phyloP scores from a whole-genome alignment of 495 filamentous ascomycete species.

The Diplogelasinospora grovesii region DNA sequence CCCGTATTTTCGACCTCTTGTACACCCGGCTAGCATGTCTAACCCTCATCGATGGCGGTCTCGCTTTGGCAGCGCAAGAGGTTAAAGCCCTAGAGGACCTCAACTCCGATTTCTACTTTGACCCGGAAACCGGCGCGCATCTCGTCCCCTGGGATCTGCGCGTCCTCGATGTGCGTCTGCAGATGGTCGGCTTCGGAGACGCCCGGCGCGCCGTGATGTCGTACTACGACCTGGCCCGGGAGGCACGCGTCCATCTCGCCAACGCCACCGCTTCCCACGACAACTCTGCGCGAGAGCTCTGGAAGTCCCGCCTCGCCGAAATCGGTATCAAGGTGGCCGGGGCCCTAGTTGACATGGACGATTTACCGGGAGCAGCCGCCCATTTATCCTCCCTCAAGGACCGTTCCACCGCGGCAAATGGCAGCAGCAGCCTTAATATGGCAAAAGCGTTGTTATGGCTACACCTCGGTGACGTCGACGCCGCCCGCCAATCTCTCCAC shows the following conservation, averaged over 20 bases:
- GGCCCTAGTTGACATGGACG: slow-evolving; percentile 84
- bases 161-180: slow-evolving; percentile 71
- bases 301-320: slow-evolving; percentile 63
- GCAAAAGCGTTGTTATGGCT: slow-evolving; percentile 62
- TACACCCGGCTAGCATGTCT: slow-evolving; percentile 82
- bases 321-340: slow-evolving; percentile 73
- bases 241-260: slow-evolving; percentile 54
- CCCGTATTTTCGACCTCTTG: slow-evolving; percentile 64
- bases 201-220: slow-evolving; percentile 75
- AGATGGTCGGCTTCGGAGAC: slow-evolving; percentile 79
- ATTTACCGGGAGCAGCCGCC: slow-evolving; percentile 65
- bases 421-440: slow-evolving; percentile 29
- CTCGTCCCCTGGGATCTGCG: slow-evolving; percentile 85
- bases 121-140: slow-evolving; percentile 42
- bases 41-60: slow-evolving; percentile 60
- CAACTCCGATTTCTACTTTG: slow-evolving; percentile 60
- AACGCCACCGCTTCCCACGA: slow-evolving; percentile 28
- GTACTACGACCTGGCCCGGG: slow-evolving; percentile 79
- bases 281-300: slow-evolving; percentile 47
- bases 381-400: slow-evolving; percentile 50
- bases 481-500: slow-evolving; percentile 47
- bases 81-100: slow-evolving; percentile 78
- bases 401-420: too few species aligned
- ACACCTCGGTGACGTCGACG: slow-evolving; percentile 65
- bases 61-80: slow-evolving; percentile 74